Evolutionary conservation across 345 rosid genomes (phyloP).

Genomic region (Melaleuca quinquenervia): DNA sequence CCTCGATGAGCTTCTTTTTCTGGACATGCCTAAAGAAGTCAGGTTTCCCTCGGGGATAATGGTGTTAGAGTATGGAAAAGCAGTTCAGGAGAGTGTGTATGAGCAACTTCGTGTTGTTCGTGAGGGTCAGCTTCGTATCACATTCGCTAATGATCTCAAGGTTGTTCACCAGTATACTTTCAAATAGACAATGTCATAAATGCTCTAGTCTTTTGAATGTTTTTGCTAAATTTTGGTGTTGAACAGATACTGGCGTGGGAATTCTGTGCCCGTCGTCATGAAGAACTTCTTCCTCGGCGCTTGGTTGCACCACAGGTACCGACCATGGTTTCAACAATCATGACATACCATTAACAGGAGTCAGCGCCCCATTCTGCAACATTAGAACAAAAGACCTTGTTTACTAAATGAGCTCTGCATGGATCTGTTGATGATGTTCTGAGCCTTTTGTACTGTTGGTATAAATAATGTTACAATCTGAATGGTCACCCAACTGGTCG

Average conservation of each 20-base stretch:
- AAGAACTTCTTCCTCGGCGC: slow-evolving; percentile 93
- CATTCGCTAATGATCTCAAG: slow-evolving; percentile 88
- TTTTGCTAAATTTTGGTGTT: neutral
- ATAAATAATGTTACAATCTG: neutral
- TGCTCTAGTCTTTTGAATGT: neutral
- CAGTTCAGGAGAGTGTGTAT: slow-evolving; percentile 92
- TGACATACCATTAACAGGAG: neutral
- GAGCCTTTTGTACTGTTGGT: neutral
- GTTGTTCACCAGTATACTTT: slow-evolving; percentile 15
- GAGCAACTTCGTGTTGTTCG: slow-evolving; percentile 98
- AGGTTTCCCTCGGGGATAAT: slow-evolving; percentile 71
- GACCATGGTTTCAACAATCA: neutral
- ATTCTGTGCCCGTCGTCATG: slow-evolving; percentile 88
- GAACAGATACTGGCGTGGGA: slow-evolving; percentile 93
- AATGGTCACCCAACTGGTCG: neutral
- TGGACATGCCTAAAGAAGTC: slow-evolving; percentile 76
- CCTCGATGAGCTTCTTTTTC: slow-evolving; percentile 83
- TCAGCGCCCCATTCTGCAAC: neutral
- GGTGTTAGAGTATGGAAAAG: slow-evolving; percentile 82
- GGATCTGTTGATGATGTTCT: neutral
- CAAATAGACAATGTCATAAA: neutral
- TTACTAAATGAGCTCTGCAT: neutral
- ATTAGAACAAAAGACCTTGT: neutral
- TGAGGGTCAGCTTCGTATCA: slow-evolving; percentile 90
- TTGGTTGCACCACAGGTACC: slow-evolving; percentile 92